Percentiles rank a stretch among this genome's conserved stretches.
phyloP scores from a whole-genome alignment of 1,139 yeast genomes.

The Spathaspora sp. region DNA sequence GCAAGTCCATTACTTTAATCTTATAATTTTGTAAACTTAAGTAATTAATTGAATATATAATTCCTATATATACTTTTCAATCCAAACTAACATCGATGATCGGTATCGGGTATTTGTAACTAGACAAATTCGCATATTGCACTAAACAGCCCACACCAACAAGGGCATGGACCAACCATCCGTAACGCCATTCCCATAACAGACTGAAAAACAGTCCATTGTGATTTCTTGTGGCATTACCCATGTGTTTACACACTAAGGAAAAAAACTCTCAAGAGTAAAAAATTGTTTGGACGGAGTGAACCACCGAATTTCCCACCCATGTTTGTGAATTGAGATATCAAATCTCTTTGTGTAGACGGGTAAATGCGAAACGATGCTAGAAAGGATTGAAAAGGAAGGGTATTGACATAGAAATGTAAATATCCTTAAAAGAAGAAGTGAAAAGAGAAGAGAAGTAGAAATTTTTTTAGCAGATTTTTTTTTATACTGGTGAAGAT shows the following conservation, averaged over 20 bases:
- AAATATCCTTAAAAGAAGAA: conserved; percentile 1
- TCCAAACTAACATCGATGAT: conserved; percentile 58
- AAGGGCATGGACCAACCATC: conserved; percentile 58
- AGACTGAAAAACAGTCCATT: conserved; percentile 15
- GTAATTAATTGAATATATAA: too few species aligned
- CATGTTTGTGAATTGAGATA: conserved; percentile 30
- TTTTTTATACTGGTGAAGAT: background rate
- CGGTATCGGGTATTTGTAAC: conserved; percentile 74
- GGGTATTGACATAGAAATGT: background rate
- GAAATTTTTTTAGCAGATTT: conserved; percentile 10
- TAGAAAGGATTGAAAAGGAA: conserved; percentile 40
- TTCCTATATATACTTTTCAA: conserved; percentile 12
- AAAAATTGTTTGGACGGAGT: conserved; percentile 50
- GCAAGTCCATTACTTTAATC: conserved; percentile 3
- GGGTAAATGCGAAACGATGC: conserved; percentile 69
- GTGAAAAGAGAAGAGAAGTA: background rate
- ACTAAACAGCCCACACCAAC: conserved; percentile 55
- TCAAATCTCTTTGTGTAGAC: conserved; percentile 44
- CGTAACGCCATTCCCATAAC: conserved; percentile 71
- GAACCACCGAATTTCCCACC: conserved; percentile 89
- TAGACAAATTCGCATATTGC: conserved; percentile 65
- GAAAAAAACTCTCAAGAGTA: conserved; percentile 56
- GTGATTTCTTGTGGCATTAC: conserved; percentile 70
- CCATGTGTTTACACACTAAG: conserved; percentile 70
- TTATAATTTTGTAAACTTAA: background rate